Percentiles rank a stretch among this genome's conserved stretches.
Conservation (phyloP, 192 early-diverging fungal genomes). For the Rhizophagus clarus region DNA sequence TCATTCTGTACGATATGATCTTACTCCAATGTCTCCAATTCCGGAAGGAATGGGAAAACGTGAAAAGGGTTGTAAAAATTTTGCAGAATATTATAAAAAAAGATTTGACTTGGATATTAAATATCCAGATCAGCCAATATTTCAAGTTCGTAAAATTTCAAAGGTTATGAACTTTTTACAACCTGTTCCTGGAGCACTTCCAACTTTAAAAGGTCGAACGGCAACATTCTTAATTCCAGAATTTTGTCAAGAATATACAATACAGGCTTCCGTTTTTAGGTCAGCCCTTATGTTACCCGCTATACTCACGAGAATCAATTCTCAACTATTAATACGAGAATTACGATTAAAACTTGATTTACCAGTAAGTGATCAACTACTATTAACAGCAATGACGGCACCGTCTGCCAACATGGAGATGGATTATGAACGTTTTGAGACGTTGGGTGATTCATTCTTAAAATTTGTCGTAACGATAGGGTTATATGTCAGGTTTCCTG, state of each 20-base stretch:
- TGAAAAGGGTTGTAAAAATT: conserved; percentile 38
- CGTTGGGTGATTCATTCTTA: conserved; percentile 86
- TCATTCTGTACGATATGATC: conserved; percentile 35
- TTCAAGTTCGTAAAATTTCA: conserved; percentile 39
- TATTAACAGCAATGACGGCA: conserved; percentile 74
- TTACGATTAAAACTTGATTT: conserved; percentile 47
- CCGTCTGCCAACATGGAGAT: conserved; percentile 65
- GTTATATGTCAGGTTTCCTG: conserved; percentile 75
- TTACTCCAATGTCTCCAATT: conserved; percentile 35
- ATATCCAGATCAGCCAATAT: conserved; percentile 39
- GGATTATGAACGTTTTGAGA: conserved; percentile 89
- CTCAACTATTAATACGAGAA: conserved; percentile 53
- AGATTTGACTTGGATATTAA: conserved; percentile 23
- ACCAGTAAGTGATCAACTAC: conserved; percentile 39
- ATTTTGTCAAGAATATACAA: conserved; percentile 37
- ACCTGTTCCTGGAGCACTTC: conserved; percentile 25
- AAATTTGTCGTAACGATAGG: conserved; percentile 75
- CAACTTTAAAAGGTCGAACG: conserved; percentile 33
- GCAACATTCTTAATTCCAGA: conserved; percentile 43
- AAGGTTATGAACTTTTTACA: conserved; percentile 53
- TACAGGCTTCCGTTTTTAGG: conserved; percentile 47
- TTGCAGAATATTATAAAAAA: conserved; percentile 49
- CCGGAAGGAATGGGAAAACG: conserved; percentile 25
- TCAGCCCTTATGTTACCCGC: conserved; percentile 60
- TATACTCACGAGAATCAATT: conserved; percentile 60